phyloP scores from a whole-genome alignment of 129 eudicot genomes.

The Erigeron canadensis region DNA sequence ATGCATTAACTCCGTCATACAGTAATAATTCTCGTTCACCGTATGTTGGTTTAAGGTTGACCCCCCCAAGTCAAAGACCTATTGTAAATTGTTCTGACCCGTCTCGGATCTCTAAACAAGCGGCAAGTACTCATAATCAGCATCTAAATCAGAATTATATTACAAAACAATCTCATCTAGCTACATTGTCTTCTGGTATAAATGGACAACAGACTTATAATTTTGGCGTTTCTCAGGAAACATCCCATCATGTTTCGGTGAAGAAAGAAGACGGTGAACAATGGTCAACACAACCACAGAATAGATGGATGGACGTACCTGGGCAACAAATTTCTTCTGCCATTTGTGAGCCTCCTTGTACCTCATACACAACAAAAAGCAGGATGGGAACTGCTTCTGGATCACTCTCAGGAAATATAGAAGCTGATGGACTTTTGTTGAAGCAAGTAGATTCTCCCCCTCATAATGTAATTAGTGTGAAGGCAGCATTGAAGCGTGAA shows the following conservation, averaged over 20 bases:
- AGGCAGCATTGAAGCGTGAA: conserved; percentile 21
- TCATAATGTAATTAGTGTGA: background rate
- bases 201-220: background rate
- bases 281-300: conserved; percentile 25
- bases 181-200: background rate
- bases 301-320: conserved; percentile 31
- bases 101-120: conserved; percentile 27
- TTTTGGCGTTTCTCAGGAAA: background rate
- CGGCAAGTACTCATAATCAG: conserved; percentile 22
- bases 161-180: background rate
- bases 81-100: conserved; percentile 29
- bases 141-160: conserved; percentile 30
- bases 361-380: too few relatives aligned
- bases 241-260: conserved; percentile 18
- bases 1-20: conserved; percentile 26
- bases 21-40: conserved; percentile 27
- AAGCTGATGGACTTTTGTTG: background rate
- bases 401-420: conserved; percentile 14
- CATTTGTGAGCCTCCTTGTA: conserved; percentile 7
- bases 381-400: too few relatives aligned
- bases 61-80: conserved; percentile 33
- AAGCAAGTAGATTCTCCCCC: too few relatives aligned
- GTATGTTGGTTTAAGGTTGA: conserved; percentile 36
- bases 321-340: conserved; percentile 32
- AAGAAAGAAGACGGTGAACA: conserved; percentile 33